Percentiles rank a stretch among this genome's conserved stretches.
phyloP scores from a whole-genome alignment of 2,329 filamentous ascomycete genomes.

The Paradendryphiella salina region DNA sequence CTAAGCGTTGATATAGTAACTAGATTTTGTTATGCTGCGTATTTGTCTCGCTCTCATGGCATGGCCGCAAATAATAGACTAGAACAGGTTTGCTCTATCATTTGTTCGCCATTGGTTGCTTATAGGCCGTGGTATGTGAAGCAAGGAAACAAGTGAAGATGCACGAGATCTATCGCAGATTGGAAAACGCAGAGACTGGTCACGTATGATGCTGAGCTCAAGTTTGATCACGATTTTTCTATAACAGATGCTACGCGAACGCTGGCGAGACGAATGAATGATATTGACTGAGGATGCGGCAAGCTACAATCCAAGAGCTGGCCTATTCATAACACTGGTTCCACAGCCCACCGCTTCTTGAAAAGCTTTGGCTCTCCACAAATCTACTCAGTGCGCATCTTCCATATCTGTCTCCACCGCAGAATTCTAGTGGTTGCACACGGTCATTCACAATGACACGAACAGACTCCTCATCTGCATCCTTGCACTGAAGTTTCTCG shows the following conservation, averaged over 20 bases:
- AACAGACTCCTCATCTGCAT: slow-evolving; percentile 68
- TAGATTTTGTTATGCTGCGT: background rate
- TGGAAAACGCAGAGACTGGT: too few species aligned
- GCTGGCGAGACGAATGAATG: background rate
- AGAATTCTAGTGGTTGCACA: slow-evolving; percentile 72
- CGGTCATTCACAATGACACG: slow-evolving; percentile 82
- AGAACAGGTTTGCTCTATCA: background rate
- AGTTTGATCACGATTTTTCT: too few species aligned
- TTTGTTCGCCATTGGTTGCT: background rate
- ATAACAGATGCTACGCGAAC: too few species aligned
- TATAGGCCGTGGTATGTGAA: background rate
- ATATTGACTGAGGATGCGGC: background rate
- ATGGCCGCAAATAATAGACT: background rate
- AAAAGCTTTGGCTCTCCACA: slow-evolving; percentile 75
- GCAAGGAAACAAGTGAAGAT: too few species aligned
- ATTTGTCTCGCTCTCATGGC: background rate
- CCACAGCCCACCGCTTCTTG: slow-evolving; percentile 73
- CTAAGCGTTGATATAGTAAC: background rate
- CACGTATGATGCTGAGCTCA: too few species aligned
- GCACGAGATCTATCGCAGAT: too few species aligned
- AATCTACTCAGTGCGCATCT: slow-evolving; percentile 72
- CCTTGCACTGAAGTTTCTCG: slow-evolving; percentile 77
- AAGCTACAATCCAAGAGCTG: background rate
- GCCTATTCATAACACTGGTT: slow-evolving; percentile 56
- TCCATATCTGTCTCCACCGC: slow-evolving; percentile 69